phyloP scores from a whole-genome alignment of 2,329 filamentous ascomycete genomes.

The Tricladium varicosporioides region DNA sequence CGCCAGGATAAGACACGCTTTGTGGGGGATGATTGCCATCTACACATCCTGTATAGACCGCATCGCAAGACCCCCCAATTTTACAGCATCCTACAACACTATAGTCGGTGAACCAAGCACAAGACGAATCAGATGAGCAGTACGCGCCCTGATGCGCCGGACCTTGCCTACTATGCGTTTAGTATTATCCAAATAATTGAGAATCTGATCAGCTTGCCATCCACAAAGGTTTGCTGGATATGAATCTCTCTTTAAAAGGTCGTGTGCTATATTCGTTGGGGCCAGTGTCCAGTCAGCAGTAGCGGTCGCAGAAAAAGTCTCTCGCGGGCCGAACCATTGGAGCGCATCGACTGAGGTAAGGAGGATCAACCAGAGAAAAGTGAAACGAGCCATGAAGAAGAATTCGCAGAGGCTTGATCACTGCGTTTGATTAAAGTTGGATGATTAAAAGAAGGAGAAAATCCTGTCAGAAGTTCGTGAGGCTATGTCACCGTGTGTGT shows the following conservation, averaged over 20 bases:
- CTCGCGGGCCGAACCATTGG: constrained; percentile 5
- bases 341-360: constrained; percentile 4
- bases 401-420: background rate
- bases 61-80: constrained; percentile 11
- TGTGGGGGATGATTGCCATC: constrained; percentile 3
- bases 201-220: background rate
- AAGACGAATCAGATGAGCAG: constrained; percentile 7
- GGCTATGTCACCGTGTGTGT: background rate
- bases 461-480: background rate
- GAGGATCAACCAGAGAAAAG: background rate
- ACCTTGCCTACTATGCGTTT: constrained; percentile 10
- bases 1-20: constrained; percentile 2
- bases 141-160: constrained; percentile 1
- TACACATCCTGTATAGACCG: constrained; percentile 12
- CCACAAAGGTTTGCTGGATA: constrained; percentile 13
- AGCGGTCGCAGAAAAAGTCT: constrained; percentile 10
- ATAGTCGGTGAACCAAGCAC: constrained; percentile 15
- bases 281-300: constrained; percentile 12
- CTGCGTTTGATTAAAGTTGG: background rate
- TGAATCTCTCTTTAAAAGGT: constrained; percentile 4
- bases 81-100: constrained; percentile 14
- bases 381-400: background rate
- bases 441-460: background rate
- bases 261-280: constrained; percentile 4
- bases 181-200: background rate